phyloP scores from a whole-genome alignment of 306 rosid species.

The Begonia loranthoides region DNA sequence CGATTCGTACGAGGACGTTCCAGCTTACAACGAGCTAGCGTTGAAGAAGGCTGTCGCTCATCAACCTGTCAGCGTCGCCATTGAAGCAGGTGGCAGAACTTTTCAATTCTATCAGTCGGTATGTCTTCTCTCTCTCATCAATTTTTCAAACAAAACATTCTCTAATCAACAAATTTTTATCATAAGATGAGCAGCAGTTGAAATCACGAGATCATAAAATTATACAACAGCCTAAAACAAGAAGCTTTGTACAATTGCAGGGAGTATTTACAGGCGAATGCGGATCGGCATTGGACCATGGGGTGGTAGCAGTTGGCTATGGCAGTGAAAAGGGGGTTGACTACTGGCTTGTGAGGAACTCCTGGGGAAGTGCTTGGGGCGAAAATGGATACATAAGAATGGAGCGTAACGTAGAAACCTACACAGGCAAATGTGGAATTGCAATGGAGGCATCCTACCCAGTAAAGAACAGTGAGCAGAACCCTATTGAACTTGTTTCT shows the following conservation, averaged over 20 bases:
- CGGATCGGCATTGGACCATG: constrained; percentile 53
- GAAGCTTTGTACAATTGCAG: constrained; percentile 10
- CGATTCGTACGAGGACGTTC: constrained; percentile 82
- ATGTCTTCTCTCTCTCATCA: background rate
- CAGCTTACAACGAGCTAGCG: constrained; percentile 32
- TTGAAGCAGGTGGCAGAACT: constrained; percentile 57
- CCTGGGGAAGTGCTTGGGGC: constrained; percentile 80
- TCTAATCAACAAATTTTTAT: too few relatives aligned
- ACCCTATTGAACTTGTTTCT: constrained; percentile 13
- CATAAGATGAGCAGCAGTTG: too few relatives aligned
- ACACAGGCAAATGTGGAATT: constrained; percentile 72
- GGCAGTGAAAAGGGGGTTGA: constrained; percentile 63
- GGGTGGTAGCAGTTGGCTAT: constrained; percentile 68
- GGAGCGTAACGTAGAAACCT: constrained; percentile 29
- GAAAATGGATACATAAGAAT: constrained; percentile 69
- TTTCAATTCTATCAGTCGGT: constrained; percentile 56
- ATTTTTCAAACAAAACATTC: too few relatives aligned
- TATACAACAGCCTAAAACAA: too few relatives aligned
- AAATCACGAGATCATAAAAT: too few relatives aligned
- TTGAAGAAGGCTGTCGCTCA: constrained; percentile 46
- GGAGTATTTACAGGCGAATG: constrained; percentile 71
- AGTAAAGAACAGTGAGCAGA: constrained; percentile 24
- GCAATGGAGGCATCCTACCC: constrained; percentile 69
- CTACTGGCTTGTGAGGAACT: constrained; percentile 84
- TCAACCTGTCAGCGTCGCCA: constrained; percentile 49